Evolutionary conservation across 2,329 filamentous ascomycete genomes (phyloP), one percentile per base, ranked within the genome.

Genomic region (Xylaria sp.): DNA sequence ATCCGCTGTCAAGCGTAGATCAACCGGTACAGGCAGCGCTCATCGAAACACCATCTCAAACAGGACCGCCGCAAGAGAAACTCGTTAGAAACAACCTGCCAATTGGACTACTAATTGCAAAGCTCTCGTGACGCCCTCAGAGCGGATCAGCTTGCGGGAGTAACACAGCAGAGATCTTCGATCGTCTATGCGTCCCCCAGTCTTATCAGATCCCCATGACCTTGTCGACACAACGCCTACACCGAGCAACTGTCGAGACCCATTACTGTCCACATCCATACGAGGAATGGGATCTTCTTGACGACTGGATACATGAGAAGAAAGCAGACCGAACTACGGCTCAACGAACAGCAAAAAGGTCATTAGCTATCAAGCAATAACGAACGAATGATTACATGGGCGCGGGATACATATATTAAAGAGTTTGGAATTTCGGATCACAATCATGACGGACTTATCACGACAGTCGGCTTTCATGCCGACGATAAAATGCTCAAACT

Each of bases 401-500:
- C 70, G 61, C 64, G 66, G 39, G 54, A 54, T 28, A 70, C 34
- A 63, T 28, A 69, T 62, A 73, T 39, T 52, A 62, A 66, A 66
- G 61, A 63, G n/a, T 32, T 61, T 62, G 50, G 46, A 39, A 52
- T 20, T 34, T 46, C 10, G 37, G 54, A 65, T 52, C 20, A 76
- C 74, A 77, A 81, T 71, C 72, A 87, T 88, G 85, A 81, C 83
- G 54, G 79, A 73, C 59, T 71, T 82, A 71, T 84, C 84, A 75
- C 85, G 90, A 77, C 87, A 89, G 79, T 91, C 89, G 79, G 87
- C 88, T 80, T 89, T 94, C 73, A 85, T 96, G 84, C 93, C 94
- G 77, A 90, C 90, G 28, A 92, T 97, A 82, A 97, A 95, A 85
- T 97, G 94, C 82, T 97, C 94, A 63, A 90, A 87, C 82, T 97